These are phyloP conservation scores for Ceratocystis smalleyi DNA, from an alignment of 2,329 filamentous ascomycete species.

Conservation along the genomic window DNA sequence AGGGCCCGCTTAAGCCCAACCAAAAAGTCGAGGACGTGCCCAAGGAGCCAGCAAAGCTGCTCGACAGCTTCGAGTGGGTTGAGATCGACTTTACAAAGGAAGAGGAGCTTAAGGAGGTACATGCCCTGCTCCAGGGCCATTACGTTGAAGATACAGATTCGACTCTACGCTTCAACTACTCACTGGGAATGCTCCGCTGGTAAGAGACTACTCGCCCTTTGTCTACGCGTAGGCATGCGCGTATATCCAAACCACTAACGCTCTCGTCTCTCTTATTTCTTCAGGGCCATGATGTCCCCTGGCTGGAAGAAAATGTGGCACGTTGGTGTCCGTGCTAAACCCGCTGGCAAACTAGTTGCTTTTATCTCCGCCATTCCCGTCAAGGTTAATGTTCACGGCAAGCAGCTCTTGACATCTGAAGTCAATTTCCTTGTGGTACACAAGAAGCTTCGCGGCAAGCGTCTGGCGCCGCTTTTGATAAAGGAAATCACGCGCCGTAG, in stretches of 20 bases:
- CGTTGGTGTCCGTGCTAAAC: slow-evolving; percentile 72
- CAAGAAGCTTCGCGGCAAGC: slow-evolving; percentile 90
- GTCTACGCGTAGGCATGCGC: too few species aligned
- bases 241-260: too few species aligned
- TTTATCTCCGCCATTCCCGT: slow-evolving; percentile 93
- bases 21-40: slow-evolving; percentile 66
- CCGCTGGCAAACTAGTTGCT: slow-evolving; percentile 76
- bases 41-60: slow-evolving; percentile 57
- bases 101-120: slow-evolving; percentile 72
- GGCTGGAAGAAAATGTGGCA: slow-evolving; percentile 94
- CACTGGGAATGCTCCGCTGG: slow-evolving; percentile 76
- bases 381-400: slow-evolving; percentile 62
- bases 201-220: slow-evolving; percentile 26
- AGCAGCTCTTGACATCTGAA: slow-evolving; percentile 63
- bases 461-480: slow-evolving; percentile 84
- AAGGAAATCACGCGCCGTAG: slow-evolving; percentile 92
- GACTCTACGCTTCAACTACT: slow-evolving; percentile 97
- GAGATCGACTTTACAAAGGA: slow-evolving; percentile 72
- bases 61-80: slow-evolving; percentile 86
- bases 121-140: slow-evolving; percentile 78
- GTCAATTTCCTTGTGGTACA: slow-evolving; percentile 98
- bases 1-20: slow-evolving; percentile 63
- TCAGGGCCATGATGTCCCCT: slow-evolving; percentile 74
- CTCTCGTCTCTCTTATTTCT: too few species aligned
- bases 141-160: slow-evolving; percentile 96